Conservation (phyloP, 2,329 filamentous ascomycete species). For the Aspergillus clavatus region DNA sequence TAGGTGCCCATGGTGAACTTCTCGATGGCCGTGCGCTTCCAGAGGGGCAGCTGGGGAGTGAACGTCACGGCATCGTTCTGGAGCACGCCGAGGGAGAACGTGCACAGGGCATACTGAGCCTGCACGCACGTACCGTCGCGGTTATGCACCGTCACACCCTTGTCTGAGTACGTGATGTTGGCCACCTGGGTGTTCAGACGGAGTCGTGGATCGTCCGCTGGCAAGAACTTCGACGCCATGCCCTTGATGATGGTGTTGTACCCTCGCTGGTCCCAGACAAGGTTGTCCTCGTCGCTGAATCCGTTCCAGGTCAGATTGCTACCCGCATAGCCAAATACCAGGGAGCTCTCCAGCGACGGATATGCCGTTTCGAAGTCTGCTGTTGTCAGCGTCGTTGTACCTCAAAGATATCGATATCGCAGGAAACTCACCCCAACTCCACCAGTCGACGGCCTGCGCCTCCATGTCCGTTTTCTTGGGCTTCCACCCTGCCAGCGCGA, state of each 20-base stretch:
- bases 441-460: slow-evolving; percentile 61
- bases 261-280: slow-evolving; percentile 57
- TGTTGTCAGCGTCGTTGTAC: background rate
- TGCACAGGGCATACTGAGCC: slow-evolving; percentile 60
- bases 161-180: slow-evolving; percentile 49
- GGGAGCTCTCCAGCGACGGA: slow-evolving; percentile 52
- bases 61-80: slow-evolving; percentile 59
- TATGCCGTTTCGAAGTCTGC: slow-evolving; percentile 56
- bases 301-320: slow-evolving; percentile 59
- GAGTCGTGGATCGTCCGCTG: slow-evolving; percentile 52
- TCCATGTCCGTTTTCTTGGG: slow-evolving; percentile 50
- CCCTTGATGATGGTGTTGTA: slow-evolving; percentile 55
- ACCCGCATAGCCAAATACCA: slow-evolving; percentile 51
- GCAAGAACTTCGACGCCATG: slow-evolving; percentile 55
- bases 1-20: slow-evolving; percentile 67
- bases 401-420: too few species aligned
- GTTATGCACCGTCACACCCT: slow-evolving; percentile 52
- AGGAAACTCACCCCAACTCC: slow-evolving; percentile 34
- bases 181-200: slow-evolving; percentile 56
- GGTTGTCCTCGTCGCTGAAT: slow-evolving; percentile 58
- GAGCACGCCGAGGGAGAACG: slow-evolving; percentile 63
- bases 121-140: slow-evolving; percentile 53
- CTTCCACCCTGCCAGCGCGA: slow-evolving; percentile 58
- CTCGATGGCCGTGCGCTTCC: slow-evolving; percentile 61
- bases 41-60: slow-evolving; percentile 54